A percentile compares a stretch with the other conserved stretches of the same genome.
phyloP scores from a whole-genome alignment of 192 early-diverging fungal species.

The Backusella tarrabulga region DNA sequence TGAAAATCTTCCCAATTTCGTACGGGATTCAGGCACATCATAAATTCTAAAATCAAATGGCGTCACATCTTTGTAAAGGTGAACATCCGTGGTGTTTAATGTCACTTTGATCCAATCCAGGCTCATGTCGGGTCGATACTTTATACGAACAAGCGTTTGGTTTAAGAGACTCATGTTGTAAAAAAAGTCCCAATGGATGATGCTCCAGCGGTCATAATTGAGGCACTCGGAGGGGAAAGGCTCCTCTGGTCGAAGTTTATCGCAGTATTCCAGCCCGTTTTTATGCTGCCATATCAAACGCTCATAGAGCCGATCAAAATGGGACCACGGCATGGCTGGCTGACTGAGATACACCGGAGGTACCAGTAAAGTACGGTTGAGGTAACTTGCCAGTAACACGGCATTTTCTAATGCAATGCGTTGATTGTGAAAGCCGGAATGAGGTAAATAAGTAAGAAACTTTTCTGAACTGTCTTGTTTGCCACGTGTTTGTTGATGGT shows the following conservation, averaged over 20 bases:
- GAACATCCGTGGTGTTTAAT: constrained; percentile 38
- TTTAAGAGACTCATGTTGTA: constrained; percentile 44
- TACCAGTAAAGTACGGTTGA: constrained; percentile 55
- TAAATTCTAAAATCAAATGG: constrained; percentile 54
- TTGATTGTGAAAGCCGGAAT: constrained; percentile 45
- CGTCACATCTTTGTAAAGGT: constrained; percentile 42
- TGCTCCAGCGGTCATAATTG: constrained; percentile 52
- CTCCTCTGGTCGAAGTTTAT: constrained; percentile 27
- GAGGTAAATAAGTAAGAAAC: constrained; percentile 38
- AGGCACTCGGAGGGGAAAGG: constrained; percentile 53
- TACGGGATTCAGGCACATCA: constrained; percentile 42
- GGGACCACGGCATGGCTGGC: constrained; percentile 49
- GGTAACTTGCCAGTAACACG: constrained; percentile 50
- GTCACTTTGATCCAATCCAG: constrained; percentile 47
- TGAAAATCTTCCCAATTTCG: constrained; percentile 37
- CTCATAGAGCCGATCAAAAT: constrained; percentile 46
- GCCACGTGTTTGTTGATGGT: not conserved
- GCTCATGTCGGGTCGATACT: constrained; percentile 41
- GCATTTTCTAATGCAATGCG: constrained; percentile 46
- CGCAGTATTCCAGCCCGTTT: constrained; percentile 51
- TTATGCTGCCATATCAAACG: constrained; percentile 53
- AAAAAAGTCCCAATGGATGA: constrained; percentile 53
- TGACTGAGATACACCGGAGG: constrained; percentile 51
- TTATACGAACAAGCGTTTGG: constrained; percentile 33
- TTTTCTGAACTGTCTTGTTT: constrained; percentile 19